Evolutionary conservation across 805 yeast species (phyloP).

Genomic region (Yarrowia osloensis): DNA sequence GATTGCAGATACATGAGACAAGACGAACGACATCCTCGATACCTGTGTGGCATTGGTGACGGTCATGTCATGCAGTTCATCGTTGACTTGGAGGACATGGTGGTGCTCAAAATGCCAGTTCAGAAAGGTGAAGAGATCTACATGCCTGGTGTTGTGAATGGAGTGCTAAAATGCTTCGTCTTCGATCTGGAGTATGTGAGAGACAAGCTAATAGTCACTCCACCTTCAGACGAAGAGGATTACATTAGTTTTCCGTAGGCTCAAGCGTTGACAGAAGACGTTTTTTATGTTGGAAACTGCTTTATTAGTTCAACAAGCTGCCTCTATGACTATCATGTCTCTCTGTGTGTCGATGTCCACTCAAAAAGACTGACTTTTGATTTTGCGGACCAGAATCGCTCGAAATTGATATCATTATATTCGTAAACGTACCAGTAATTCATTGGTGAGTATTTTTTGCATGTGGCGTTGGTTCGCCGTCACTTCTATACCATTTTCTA

Average conservation of each 20-base stretch:
- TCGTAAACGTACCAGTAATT: too few species aligned
- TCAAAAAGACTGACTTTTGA: too few species aligned
- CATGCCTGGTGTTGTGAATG: neutral
- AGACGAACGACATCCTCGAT: neutral
- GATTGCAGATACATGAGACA: neutral
- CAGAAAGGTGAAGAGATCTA: neutral
- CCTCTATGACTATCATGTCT: too few species aligned
- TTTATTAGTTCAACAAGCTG: too few species aligned
- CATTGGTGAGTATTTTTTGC: too few species aligned
- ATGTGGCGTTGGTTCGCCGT: too few species aligned
- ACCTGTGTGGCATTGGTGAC: neutral
- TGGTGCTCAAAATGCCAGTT: neutral
- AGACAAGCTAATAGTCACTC: neutral
- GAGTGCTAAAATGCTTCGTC: neutral
- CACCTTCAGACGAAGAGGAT: neutral
- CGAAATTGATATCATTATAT: too few species aligned
- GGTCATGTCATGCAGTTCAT: neutral
- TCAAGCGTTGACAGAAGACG: too few species aligned
- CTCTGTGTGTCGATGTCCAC: too few species aligned
- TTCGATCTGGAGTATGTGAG: neutral
- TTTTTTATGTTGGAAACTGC: too few species aligned
- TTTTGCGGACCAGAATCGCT: too few species aligned
- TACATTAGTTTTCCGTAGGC: neutral
- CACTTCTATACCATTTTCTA: too few species aligned
- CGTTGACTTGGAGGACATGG: neutral